Percentiles rank a stretch among this genome's conserved stretches.
phyloP scores from a whole-genome alignment of 345 rosid species.

The Aethionema arabicum region DNA sequence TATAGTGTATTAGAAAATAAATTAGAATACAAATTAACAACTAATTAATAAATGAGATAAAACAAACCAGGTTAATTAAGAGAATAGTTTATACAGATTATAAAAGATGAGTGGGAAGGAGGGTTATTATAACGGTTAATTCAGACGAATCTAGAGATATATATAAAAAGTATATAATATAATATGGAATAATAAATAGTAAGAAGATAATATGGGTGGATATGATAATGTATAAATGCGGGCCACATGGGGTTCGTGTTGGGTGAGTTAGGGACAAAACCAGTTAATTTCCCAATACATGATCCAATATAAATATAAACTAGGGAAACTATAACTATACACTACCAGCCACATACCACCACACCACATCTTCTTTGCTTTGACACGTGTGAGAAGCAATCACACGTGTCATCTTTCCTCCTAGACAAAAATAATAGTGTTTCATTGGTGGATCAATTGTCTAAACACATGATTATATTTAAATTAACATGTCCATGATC shows the following conservation, averaged over 20 bases:
- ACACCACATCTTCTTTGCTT: not conserved
- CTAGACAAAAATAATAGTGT: no score
- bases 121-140: slow-evolving; percentile 8
- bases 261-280: slow-evolving; percentile 39
- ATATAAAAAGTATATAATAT: not conserved
- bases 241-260: slow-evolving; percentile 36
- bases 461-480: no score
- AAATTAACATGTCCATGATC: no score
- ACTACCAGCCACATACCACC: slow-evolving; percentile 28
- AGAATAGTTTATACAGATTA: slow-evolving; percentile 1
- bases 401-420: no score
- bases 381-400: no score
- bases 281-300: slow-evolving; percentile 28
- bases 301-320: slow-evolving; percentile 22
- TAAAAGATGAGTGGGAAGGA: slow-evolving; percentile 5
- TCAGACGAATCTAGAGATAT: slow-evolving; percentile 8
- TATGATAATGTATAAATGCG: slow-evolving; percentile 25
- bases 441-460: no score
- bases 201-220: not conserved
- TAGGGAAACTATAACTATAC: no score
- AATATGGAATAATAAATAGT: not conserved
- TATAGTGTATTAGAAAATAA: no score
- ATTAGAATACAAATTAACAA: not conserved
- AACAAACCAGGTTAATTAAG: not conserved
- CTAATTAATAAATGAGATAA: not conserved